Conservation (phyloP, 306 rosid genomes). For the Abrus pulchellus region DNA sequence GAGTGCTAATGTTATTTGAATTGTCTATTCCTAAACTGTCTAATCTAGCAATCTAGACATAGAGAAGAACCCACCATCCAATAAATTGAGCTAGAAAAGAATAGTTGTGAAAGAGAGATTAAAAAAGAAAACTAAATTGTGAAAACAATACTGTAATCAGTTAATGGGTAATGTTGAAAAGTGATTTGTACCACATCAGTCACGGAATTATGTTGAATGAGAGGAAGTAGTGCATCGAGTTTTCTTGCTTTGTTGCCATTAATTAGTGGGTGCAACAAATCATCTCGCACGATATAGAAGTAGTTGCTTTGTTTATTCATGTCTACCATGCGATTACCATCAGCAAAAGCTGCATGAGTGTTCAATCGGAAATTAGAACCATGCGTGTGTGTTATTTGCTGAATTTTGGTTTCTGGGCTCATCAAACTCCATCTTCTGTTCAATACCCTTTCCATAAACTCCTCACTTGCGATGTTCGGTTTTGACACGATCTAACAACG, state of each 20-base stretch:
- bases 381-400: constrained; percentile 53
- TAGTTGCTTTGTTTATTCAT: constrained; percentile 45
- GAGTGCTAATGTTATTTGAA: no score
- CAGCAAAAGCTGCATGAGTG: constrained; percentile 50
- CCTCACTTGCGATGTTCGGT: constrained; percentile 55
- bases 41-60: not conserved
- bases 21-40: no score
- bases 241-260: constrained; percentile 96
- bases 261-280: constrained; percentile 87
- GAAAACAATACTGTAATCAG: not conserved
- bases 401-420: constrained; percentile 70
- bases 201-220: constrained; percentile 68
- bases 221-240: constrained; percentile 79
- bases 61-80: constrained; percentile 4
- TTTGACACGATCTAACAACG: constrained; percentile 59
- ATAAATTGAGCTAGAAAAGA: not conserved
- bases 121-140: not conserved
- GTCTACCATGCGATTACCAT: constrained; percentile 34
- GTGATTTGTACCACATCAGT: constrained; percentile 78
- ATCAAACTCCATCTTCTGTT: constrained; percentile 80
- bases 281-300: constrained; percentile 83
- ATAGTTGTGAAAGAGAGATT: constrained; percentile 19
- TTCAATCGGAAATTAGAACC: constrained; percentile 46
- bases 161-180: not conserved
- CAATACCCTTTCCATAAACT: constrained; percentile 63